Percentiles rank a stretch among this genome's conserved stretches.
Conservation (phyloP, 192 early-diverging fungal species). For the Coemansia sp. region DNA sequence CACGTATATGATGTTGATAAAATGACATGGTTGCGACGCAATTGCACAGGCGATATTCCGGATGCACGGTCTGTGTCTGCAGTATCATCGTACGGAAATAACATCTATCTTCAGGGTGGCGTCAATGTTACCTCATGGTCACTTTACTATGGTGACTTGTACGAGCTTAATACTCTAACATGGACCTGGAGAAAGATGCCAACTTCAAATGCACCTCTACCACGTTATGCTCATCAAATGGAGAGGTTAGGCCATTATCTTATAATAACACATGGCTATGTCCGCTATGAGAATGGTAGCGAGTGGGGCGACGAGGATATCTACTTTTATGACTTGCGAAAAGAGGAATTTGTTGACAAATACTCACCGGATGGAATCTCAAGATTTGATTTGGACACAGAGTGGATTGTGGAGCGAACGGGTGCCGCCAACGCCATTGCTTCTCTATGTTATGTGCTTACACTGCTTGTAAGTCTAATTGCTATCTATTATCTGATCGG, state of each 20-base stretch:
- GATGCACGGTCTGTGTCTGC: conserved; percentile 24
- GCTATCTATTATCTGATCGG: conserved; percentile 25
- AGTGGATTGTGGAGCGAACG: conserved; percentile 24
- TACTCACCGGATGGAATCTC: conserved; percentile 38
- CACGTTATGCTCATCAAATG: conserved; percentile 51
- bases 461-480: conserved; percentile 16
- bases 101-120: conserved; percentile 39
- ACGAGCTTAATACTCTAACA: conserved; percentile 31
- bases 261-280: conserved; percentile 34
- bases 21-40: conserved; percentile 22
- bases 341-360: conserved; percentile 24
- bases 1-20: conserved; percentile 39
- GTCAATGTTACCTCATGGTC: conserved; percentile 37
- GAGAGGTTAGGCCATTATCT: conserved; percentile 41
- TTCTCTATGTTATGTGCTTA: conserved; percentile 23
- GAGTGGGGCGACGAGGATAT: conserved; percentile 27
- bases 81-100: conserved; percentile 12
- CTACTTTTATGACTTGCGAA: conserved; percentile 41
- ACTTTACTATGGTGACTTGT: conserved; percentile 25
- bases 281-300: conserved; percentile 3
- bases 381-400: conserved; percentile 24
- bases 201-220: conserved; percentile 22
- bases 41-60: conserved; percentile 37
- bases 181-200: conserved; percentile 40
- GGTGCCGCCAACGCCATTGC: conserved; percentile 18